A percentile compares a stretch with the other conserved stretches of the same genome.
Evolutionary conservation across 148 eudicot species (phyloP).

Genomic region (Rhododendron mucronatum): DNA sequence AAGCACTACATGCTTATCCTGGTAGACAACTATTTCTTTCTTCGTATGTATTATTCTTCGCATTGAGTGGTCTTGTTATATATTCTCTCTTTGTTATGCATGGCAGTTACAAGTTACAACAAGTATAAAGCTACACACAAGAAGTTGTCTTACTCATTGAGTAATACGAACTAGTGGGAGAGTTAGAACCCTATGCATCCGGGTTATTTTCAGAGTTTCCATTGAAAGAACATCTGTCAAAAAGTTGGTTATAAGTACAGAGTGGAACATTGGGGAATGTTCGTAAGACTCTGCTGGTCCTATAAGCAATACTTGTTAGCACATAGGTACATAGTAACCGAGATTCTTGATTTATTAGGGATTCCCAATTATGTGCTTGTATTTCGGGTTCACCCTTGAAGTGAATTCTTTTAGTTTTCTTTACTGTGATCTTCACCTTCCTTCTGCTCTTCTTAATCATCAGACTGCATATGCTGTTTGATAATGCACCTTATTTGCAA

Average conservation of each 20-base stretch:
- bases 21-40: conserved; percentile 30
- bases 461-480: background rate
- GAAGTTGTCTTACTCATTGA: background rate
- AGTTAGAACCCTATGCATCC: background rate
- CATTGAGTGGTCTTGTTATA: background rate
- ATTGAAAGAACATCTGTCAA: background rate
- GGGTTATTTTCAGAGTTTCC: background rate
- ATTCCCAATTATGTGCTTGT: background rate
- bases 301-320: background rate
- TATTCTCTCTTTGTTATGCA: background rate
- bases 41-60: background rate
- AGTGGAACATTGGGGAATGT: background rate
- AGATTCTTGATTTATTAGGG: background rate
- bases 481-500: background rate
- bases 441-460: background rate
- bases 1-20: conserved; percentile 72
- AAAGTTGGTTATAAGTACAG: background rate
- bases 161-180: background rate
- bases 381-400: background rate
- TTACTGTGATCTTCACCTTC: background rate
- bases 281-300: conserved; percentile 1
- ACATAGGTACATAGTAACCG: background rate
- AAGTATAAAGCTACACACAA: background rate
- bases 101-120: background rate
- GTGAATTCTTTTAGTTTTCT: background rate